Evolutionary conservation across 352 stramenopile genomes (phyloP).

Genomic region (Phytophthora tubulina): DNA sequence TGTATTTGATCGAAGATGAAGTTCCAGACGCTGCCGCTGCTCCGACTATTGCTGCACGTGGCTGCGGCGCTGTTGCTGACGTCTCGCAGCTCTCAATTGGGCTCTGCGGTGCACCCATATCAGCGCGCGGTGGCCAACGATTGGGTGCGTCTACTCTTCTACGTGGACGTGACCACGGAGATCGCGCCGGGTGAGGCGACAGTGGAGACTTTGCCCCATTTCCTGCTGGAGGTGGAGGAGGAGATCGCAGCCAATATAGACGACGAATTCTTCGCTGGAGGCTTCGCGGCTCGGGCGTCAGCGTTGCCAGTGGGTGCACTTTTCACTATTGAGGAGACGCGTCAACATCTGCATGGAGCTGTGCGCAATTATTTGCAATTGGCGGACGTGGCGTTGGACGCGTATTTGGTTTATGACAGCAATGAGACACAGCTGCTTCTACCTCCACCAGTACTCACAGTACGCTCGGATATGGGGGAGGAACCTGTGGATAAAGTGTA

Average conservation of each 20-base stretch:
- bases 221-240: conserved; percentile 72
- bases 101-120: conserved; percentile 62
- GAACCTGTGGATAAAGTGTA: conserved; percentile 48
- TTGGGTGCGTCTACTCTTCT: conserved; percentile 80
- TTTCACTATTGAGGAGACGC: conserved; percentile 79
- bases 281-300: conserved; percentile 62
- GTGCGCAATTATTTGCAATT: conserved; percentile 73
- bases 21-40: conserved; percentile 14
- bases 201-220: conserved; percentile 65
- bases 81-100: conserved; percentile 57
- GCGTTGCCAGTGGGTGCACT: conserved; percentile 69
- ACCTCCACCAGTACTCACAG: conserved; percentile 57
- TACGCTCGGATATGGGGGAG: conserved; percentile 46
- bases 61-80: conserved; percentile 54
- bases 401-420: conserved; percentile 52
- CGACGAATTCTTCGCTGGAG: conserved; percentile 67
- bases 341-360: conserved; percentile 71
- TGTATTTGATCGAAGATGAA: neutral
- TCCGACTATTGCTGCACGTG: conserved; percentile 58
- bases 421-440: conserved; percentile 38
- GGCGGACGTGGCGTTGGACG: conserved; percentile 60
- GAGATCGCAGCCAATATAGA: conserved; percentile 72
- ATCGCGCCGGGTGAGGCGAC: conserved; percentile 25
- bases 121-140: conserved; percentile 70
- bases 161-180: conserved; percentile 54